Evolutionary conservation across 1,139 yeast genomes (phyloP).

Genomic region (Suhomyces coccinellae): DNA sequence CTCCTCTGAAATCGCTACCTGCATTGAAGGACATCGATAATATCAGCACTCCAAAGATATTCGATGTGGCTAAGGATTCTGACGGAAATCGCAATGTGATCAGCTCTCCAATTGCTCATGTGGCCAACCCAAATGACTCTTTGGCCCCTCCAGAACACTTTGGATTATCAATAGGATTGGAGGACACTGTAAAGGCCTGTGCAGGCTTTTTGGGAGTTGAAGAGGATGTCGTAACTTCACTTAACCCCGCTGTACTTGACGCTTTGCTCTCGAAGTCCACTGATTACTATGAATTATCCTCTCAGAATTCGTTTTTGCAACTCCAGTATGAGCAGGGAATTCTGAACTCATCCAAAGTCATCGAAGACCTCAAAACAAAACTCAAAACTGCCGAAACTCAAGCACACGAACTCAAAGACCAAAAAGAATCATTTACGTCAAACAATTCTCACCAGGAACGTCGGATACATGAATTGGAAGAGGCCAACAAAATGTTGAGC

Average conservation of each 20-base stretch:
- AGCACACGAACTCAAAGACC: slow-evolving; percentile 12
- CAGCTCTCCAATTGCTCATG: slow-evolving; percentile 21
- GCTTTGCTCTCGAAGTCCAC: slow-evolving; percentile 45
- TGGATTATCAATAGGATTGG: slow-evolving; percentile 4
- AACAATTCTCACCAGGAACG: slow-evolving; percentile 5
- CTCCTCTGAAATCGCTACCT: slow-evolving; percentile 47
- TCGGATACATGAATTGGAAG: slow-evolving; percentile 14
- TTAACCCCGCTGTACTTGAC: slow-evolving; percentile 23
- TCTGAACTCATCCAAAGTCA: slow-evolving; percentile 24
- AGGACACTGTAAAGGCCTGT: slow-evolving; percentile 13
- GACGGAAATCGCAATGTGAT: slow-evolving; percentile 12
- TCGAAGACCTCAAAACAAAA: slow-evolving; percentile 16
- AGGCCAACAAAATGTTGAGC: slow-evolving; percentile 13
- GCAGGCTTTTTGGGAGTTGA: slow-evolving; percentile 41
- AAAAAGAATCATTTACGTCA: slow-evolving; percentile 9
- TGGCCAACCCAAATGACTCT: slow-evolving; percentile 4
- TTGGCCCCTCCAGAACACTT: slow-evolving; percentile 4
- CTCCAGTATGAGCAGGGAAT: slow-evolving; percentile 55
- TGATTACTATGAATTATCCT: slow-evolving; percentile 49
- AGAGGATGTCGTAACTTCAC: slow-evolving; percentile 17
- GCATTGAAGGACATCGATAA: slow-evolving; percentile 46
- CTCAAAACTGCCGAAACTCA: slow-evolving; percentile 15
- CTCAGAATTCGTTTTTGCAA: slow-evolving; percentile 53
- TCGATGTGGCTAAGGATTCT: slow-evolving; percentile 41
- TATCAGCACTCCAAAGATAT: slow-evolving; percentile 45